These are phyloP conservation scores for Bassia scoparia DNA, from an alignment of 148 eudicot species.

Conservation along the genomic window DNA sequence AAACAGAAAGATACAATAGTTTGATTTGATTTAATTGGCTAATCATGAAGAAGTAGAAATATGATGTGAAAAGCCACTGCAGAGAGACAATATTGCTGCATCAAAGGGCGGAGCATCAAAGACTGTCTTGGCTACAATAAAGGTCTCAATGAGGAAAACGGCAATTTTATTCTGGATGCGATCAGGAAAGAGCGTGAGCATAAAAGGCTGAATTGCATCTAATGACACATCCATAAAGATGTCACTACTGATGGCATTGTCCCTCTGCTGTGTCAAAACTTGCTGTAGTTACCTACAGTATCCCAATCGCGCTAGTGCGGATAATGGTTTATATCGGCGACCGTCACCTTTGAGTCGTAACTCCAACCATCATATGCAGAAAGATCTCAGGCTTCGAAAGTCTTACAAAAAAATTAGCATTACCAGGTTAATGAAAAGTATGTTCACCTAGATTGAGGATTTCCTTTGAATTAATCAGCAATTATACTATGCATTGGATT, in stretches of 20 bases:
- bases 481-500: too few species aligned
- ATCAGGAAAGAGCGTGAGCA: constrained; percentile 8
- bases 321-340: constrained; percentile 76
- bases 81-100: constrained; percentile 63
- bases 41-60: background rate
- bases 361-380: constrained; percentile 95
- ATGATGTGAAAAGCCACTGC: constrained; percentile 41
- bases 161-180: constrained; percentile 58
- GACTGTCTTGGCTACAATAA: constrained; percentile 77
- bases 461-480: too few species aligned
- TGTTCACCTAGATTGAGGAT: too few species aligned
- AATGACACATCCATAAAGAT: background rate
- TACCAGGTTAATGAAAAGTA: too few species aligned
- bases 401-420: too few species aligned
- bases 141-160: constrained; percentile 76
- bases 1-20: too few species aligned
- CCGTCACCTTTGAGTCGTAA: constrained; percentile 85
- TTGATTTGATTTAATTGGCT: too few species aligned
- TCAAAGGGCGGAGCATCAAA: constrained; percentile 77
- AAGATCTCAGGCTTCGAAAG: constrained; percentile 91
- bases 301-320: constrained; percentile 98
- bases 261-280: constrained; percentile 85
- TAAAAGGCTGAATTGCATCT: constrained; percentile 1
- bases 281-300: constrained; percentile 82
- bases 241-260: constrained; percentile 92